phyloP scores from a whole-genome alignment of 345 rosid species.

The Draba incana region DNA sequence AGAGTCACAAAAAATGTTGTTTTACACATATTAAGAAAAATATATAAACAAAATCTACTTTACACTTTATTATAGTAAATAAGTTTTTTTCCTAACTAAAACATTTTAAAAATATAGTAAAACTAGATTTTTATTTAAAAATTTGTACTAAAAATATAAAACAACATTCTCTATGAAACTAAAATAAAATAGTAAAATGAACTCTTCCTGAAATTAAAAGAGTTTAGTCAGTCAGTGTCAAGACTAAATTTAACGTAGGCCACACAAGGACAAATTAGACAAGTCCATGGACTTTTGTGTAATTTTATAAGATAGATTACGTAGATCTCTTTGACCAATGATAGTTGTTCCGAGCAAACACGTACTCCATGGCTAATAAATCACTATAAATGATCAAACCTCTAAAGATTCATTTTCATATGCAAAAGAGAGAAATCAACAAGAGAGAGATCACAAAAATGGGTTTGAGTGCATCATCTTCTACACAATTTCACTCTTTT shows the following conservation, averaged over 20 bases:
- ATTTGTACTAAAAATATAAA: no score
- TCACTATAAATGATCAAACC: conserved; percentile 27
- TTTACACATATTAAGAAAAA: no score
- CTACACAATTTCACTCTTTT: neutral
- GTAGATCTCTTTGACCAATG: neutral
- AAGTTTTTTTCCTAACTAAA: no score
- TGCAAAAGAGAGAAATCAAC: neutral
- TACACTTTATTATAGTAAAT: no score
- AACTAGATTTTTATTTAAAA: no score
- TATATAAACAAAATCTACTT: neutral
- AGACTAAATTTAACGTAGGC: neutral
- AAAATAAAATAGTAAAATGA: no score
- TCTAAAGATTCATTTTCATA: conserved; percentile 7
- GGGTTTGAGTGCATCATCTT: conserved; percentile 21
- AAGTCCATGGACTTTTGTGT: no score
- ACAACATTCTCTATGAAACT: no score
- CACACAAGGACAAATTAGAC: neutral
- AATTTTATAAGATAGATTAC: neutral
- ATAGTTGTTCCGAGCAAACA: conserved; percentile 4
- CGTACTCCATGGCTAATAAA: neutral
- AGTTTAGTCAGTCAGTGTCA: neutral
- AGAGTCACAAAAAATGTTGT: no score
- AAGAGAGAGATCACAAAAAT: conserved; percentile 10
- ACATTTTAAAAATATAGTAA: no score
- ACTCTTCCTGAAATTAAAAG: no score